Conservation (phyloP, 1,284 basidiomycete genomes). For the Ceratobasidium sp. region DNA sequence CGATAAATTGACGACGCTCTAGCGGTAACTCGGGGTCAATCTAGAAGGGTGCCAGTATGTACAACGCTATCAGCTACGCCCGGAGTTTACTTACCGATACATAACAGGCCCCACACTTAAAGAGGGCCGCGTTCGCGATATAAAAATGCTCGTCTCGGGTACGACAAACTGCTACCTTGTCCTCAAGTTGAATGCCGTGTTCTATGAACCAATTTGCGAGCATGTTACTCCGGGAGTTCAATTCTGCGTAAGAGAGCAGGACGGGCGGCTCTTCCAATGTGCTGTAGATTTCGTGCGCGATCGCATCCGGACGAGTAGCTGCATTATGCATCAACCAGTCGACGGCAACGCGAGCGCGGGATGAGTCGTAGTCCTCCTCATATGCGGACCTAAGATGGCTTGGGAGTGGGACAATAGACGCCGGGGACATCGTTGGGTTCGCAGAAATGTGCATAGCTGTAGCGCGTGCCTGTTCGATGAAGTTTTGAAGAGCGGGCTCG, state of each 20-base stretch:
- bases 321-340: conserved; percentile 30
- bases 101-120: conserved; percentile 62
- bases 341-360: conserved; percentile 25
- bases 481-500: conserved; percentile 18
- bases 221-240: conserved; percentile 54
- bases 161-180: conserved; percentile 60
- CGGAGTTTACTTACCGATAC: conserved; percentile 55
- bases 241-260: conserved; percentile 52
- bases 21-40: conserved; percentile 61
- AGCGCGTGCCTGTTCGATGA: conserved; percentile 17
- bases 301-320: conserved; percentile 5
- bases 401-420: conserved; percentile 17
- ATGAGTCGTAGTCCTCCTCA: conserved; percentile 24
- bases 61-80: not conserved
- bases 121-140: conserved; percentile 56
- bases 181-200: conserved; percentile 53
- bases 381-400: conserved; percentile 17
- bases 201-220: conserved; percentile 56
- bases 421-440: not conserved
- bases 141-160: conserved; percentile 57
- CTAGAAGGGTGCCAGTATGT: conserved; percentile 47
- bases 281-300: conserved; percentile 31
- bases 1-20: conserved; percentile 59
- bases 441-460: not conserved
- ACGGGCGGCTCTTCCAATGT: conserved; percentile 21